Evolutionary conservation across 352 stramenopile genomes (phyloP).

Genomic region (Phytophthora melonis): DNA sequence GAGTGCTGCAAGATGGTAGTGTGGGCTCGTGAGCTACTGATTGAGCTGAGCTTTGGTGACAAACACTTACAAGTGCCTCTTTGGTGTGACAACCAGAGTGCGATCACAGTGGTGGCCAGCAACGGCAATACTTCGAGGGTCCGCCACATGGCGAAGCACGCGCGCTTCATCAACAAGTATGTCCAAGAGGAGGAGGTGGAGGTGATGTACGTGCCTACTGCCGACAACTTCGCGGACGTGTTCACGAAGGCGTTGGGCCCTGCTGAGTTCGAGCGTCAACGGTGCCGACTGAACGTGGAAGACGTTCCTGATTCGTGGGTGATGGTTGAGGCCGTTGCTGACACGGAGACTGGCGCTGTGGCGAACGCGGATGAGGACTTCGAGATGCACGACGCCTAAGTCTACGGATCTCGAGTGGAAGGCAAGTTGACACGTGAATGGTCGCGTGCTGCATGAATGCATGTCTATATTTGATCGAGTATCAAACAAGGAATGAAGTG

Average conservation of each 20-base stretch:
- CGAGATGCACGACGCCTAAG: background rate
- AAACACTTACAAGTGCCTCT: background rate
- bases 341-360: too few species aligned
- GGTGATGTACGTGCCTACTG: background rate
- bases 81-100: slow-evolving; percentile 9
- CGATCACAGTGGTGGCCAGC: slow-evolving; percentile 3
- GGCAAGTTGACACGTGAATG: too few species aligned
- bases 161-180: slow-evolving; percentile 11
- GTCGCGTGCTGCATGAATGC: background rate
- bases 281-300: slow-evolving; percentile 1
- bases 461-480: too few species aligned
- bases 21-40: too few species aligned
- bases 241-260: slow-evolving; percentile 10
- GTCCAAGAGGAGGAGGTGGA: slow-evolving; percentile 2
- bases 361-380: background rate
- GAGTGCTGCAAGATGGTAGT: too few species aligned
- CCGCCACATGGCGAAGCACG: slow-evolving; percentile 12
- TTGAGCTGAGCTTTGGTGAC: background rate
- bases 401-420: background rate
- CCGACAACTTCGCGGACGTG: slow-evolving; percentile 1
- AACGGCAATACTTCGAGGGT: slow-evolving; percentile 13
- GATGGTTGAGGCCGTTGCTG: background rate
- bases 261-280: slow-evolving; percentile 9
- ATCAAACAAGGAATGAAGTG: slow-evolving; percentile 7
- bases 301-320: too few species aligned